Base-by-base conservation (phyloP, 208 protist species). In the Wallacemonas sp. region DNA sequence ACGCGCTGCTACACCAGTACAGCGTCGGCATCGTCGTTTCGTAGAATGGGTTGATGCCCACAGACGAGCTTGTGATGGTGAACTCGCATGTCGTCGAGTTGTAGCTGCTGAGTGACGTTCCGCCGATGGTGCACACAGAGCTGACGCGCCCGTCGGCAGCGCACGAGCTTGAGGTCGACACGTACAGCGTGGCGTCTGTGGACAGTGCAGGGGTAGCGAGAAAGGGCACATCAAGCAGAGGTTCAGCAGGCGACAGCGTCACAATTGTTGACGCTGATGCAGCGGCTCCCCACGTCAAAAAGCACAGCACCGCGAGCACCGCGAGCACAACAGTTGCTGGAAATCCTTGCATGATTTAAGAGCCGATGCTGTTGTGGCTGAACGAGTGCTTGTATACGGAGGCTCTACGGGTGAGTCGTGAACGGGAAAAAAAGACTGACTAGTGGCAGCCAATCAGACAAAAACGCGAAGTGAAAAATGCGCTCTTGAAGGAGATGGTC, bases 211-310 rank as follows among this genome's bases (percentile, higher is more conserved):
- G 63, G 15, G 70, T 80, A 1, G 76, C 85, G 32, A 68, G 59
- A 54, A 91, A 87, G 1, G 78, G 76, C 9, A 83, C 78, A 66
- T 81, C 80, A 30, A 87, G 24, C 8, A 91, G 68, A 17, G 84
- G 84, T 17, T 57, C n/a, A 1, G 33, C 32, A 0, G 81, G 81
- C 2, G 33, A 66, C 10, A 73, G 53, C 37, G 64, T 39, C 41
- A 84, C 68, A 27, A 60, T 45, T n/a, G 68, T 60, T 6, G 67
- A 53, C 39, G 62, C 19, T 10, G 46, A 2, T n/a, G 50, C 34
- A 30, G 53, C 58, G 3, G 53, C 34, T 42, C 10, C 32, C 24
- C 6, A 22, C 10, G n/a, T 3, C 39, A 62, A 45, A 4, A 15
- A 5, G 12, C 44, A 3, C 21, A 38, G 30, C 2, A 53, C 3